Evolutionary conservation across 75 land plant species (phyloP).

Genomic region (Ceratopteris richardii): DNA sequence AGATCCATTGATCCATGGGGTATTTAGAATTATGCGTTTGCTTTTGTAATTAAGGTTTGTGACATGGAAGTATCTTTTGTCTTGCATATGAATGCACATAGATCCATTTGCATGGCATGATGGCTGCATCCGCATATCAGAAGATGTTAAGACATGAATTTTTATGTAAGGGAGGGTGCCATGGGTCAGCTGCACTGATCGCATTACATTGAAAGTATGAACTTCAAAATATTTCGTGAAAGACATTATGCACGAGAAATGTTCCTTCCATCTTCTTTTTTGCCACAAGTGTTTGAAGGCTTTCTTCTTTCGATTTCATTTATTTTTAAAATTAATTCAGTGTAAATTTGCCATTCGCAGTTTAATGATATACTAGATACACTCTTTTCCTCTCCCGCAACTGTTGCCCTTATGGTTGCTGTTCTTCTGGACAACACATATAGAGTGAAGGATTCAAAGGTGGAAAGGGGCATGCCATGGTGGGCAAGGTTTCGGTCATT

Average conservation of each 20-base stretch:
- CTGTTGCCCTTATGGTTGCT: constrained; percentile 65
- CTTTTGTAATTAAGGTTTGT: not conserved
- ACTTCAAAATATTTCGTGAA: no score
- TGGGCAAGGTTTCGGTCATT: constrained; percentile 52
- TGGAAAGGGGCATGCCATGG: constrained; percentile 84
- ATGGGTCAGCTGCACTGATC: no score
- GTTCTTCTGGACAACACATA: constrained; percentile 74
- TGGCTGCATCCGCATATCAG: no score
- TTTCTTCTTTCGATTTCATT: not conserved
- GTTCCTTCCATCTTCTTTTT: no score
- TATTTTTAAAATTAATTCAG: no score
- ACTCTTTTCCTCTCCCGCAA: constrained; percentile 65
- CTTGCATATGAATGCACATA: not conserved
- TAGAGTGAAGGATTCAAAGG: constrained; percentile 19
- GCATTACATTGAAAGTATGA: no score
- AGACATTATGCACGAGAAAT: no score
- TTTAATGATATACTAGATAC: constrained; percentile 77
- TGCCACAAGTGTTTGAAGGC: not conserved
- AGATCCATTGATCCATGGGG: not conserved
- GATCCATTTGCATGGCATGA: not conserved
- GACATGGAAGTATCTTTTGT: not conserved
- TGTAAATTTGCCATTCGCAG: constrained; percentile 30
- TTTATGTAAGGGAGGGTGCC: no score
- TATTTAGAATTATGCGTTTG: not conserved
- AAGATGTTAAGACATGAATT: no score